Evolutionary conservation across 352 stramenopile genomes (phyloP).

Genomic region (Phytophthora lateralis): DNA sequence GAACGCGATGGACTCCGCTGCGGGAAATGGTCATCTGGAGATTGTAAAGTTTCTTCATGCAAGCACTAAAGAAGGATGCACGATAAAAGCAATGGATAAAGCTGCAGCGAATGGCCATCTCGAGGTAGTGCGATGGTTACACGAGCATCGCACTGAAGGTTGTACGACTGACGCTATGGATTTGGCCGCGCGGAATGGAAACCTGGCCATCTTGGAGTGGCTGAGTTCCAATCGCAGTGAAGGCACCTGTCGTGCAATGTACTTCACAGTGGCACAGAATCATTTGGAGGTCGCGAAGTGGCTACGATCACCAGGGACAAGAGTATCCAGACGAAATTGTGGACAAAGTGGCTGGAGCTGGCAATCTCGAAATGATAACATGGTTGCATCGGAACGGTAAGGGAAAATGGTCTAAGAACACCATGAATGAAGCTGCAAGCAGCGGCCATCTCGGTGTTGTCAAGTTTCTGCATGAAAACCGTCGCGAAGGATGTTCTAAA

Average conservation of each 20-base stretch:
- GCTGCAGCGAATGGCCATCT: neutral
- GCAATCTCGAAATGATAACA: constrained; percentile 6
- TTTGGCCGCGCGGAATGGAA: neutral
- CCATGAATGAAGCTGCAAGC: constrained; percentile 7
- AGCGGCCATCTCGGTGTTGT: constrained; percentile 10
- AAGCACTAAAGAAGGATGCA: neutral
- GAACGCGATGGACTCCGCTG: neutral
- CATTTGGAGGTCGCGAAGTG: neutral
- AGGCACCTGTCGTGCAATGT: neutral
- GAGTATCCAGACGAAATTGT: neutral
- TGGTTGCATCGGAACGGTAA: constrained; percentile 2
- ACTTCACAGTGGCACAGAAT: neutral
- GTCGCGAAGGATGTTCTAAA: constrained; percentile 11
- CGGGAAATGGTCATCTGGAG: constrained; percentile 8
- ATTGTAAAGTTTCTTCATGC: constrained; percentile 5
- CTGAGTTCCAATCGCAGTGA: neutral
- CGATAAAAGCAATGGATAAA: neutral
- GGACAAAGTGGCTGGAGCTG: neutral
- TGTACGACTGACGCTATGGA: constrained; percentile 1
- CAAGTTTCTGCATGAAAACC: constrained; percentile 18
- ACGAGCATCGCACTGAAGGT: neutral
- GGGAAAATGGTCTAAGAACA: constrained; percentile 1
- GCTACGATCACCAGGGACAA: neutral
- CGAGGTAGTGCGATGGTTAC: neutral
- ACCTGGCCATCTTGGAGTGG: constrained; percentile 5